Conservation (phyloP, 2,329 filamentous ascomycete species). For the Claviceps monticola region DNA sequence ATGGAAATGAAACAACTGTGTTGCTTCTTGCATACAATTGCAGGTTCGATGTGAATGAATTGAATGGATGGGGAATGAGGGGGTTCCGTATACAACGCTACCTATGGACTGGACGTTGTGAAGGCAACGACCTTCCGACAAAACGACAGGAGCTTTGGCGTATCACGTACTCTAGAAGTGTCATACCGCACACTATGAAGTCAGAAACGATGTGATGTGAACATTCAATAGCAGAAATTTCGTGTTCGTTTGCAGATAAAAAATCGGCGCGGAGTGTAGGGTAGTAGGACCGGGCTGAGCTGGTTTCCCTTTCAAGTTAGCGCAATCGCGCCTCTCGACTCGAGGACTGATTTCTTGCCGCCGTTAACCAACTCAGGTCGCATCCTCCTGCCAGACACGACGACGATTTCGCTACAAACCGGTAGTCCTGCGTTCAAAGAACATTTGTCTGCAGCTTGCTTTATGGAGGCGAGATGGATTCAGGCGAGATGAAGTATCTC, state of each 20-base stretch:
- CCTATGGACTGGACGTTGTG: no score
- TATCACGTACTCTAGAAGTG: no score
- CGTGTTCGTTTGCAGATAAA: background rate
- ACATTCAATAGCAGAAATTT: no score
- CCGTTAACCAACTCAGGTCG: slow-evolving; percentile 16
- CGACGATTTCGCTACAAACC: background rate
- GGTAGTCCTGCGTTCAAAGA: background rate
- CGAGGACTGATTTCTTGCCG: slow-evolving; percentile 16
- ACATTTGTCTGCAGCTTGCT: slow-evolving; percentile 8
- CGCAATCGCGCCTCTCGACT: slow-evolving; percentile 13
- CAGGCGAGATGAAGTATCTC: slow-evolving; percentile 47
- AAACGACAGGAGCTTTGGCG: no score
- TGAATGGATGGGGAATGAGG: no score
- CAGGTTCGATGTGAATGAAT: no score
- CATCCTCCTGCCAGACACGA: slow-evolving; percentile 10
- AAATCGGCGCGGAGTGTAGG: background rate
- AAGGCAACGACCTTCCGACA: no score
- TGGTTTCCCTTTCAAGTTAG: slow-evolving; percentile 24
- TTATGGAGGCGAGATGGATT: slow-evolving; percentile 57
- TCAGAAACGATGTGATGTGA: no score
- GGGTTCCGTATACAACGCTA: no score
- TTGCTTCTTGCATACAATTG: no score
- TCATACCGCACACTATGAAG: no score
- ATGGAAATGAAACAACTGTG: no score
- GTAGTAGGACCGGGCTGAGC: slow-evolving; percentile 11